Evolutionary conservation across 257 asterid species (phyloP), one percentile per base, ranked within the genome.

Genomic region (Coffea canephora): DNA sequence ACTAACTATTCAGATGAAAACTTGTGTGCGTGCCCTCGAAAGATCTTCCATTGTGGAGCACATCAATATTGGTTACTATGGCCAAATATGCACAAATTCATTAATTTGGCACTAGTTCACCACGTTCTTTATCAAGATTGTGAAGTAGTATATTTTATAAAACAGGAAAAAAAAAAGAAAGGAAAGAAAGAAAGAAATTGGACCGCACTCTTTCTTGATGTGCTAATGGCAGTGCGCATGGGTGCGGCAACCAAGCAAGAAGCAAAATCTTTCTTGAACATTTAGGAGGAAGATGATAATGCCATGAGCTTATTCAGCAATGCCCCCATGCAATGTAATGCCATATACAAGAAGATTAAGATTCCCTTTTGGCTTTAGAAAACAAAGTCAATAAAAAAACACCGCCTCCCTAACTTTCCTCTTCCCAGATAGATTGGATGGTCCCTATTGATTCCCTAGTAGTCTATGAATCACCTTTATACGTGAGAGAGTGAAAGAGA

Each of bases 381-480:
- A 67, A 73, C 49, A 78, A 82, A 82, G 25, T 23, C n/a, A 34
- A 72, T 52, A 8, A 23, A 64, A 82, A 73, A 39, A 69, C 48
- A 73, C 3, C 75, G 66, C 76, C 18, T 39, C 52, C 72, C 25
- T 71, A n/a, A 34, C 6, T n/a, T n/a, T 46, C 52, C 73, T 74
- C 49, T 31, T 19, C 81, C 86, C 76, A 79, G 83, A 68, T 79
- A 72, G 75, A 71, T 76, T 82, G 82, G 79, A 73, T 65, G 85
- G 85, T 77, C 82, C 82, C 82, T 50, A 49, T 69, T 74, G 48
- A 61, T 55, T 70, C 78, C 80, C 66, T 79, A 70, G 81, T 75
- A 83, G 74, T 79, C 83, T 83, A 79, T 79, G 86, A 75, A 79
- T 75, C 66, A 64, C 78, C 79, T 75, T 75, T 75, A 39, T 79